Evolutionary conservation across 2,329 filamentous ascomycete species (phyloP), one percentile per base, ranked within the genome.

Genomic region (Aspergillus aculeatinus): DNA sequence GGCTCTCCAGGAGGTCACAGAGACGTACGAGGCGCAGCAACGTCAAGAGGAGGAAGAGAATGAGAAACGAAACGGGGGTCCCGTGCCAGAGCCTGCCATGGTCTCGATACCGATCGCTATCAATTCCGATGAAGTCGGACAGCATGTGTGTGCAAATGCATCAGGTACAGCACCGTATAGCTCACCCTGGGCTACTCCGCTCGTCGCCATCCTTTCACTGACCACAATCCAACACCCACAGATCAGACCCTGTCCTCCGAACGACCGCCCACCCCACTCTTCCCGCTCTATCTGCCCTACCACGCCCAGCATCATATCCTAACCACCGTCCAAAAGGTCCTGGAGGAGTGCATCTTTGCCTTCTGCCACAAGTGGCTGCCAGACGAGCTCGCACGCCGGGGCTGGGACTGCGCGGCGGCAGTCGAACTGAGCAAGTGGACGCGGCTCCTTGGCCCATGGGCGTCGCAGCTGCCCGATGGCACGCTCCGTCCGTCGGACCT

Each of bases 301-400:
- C 53, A 53, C 23, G 31, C 58, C 2, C 58, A 60, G 19, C 58
- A 60, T 48, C 49, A 5, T 0, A 53, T 60, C 9, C 3, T 60
- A 5, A 57, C 35, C 5, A 42, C 39, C 1, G 49, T 57, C 4
- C 58, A 60, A 6, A 27, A 19, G 29, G 31, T 53, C 1, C 21
- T 60, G 7, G 58, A 60, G 47, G 53, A 60, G 19, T 21, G 39
- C 39, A 57, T 44, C 39, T 60, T 60, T 42, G 42, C 57, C 1
- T 60, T 57, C 14, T 23, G 31, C 2, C 25, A 44, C 11, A 53
- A 42, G 27, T 57, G 49, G 48, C 11, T 57, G 1, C 42, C 53
- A 2, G 31, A 7, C 1, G 21, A 57, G 9, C 25, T 57, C 5
- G 6, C 27, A 25, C 23, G 14, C 6, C 3, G 16, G 12, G 42